A percentile compares a stretch with the other conserved stretches of the same genome.
Conservation (phyloP, 2,329 filamentous ascomycete species). For the Xylariales sp. region DNA sequence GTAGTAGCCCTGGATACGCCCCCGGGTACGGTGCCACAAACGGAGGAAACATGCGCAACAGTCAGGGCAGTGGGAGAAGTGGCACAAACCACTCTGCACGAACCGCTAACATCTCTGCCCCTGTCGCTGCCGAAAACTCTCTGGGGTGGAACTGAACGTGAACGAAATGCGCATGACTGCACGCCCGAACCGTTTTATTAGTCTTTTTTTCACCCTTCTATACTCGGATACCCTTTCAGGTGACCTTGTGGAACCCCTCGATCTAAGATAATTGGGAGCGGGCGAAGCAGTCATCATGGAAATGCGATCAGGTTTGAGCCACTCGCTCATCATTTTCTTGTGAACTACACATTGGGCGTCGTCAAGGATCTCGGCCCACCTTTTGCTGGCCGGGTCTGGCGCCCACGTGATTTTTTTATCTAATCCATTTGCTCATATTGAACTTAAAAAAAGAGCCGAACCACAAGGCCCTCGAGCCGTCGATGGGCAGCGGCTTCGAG, state of each 20-base stretch:
- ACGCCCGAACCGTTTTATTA: slow-evolving; percentile 48
- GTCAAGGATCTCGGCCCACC: slow-evolving; percentile 47
- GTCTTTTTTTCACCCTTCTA: slow-evolving; percentile 45
- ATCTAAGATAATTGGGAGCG: slow-evolving; percentile 37
- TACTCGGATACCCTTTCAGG: slow-evolving; percentile 60
- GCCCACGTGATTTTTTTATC: slow-evolving; percentile 48
- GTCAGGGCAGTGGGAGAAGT: slow-evolving; percentile 73
- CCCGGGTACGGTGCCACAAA: slow-evolving; percentile 62
- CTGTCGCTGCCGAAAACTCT: slow-evolving; percentile 93
- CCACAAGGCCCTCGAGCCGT: slow-evolving; percentile 39
- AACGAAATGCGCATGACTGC: slow-evolving; percentile 47
- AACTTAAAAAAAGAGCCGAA: slow-evolving; percentile 36
- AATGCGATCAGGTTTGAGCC: slow-evolving; percentile 47
- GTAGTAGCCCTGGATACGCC: slow-evolving; percentile 43
- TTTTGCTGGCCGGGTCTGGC: slow-evolving; percentile 52
- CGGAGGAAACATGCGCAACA: slow-evolving; percentile 59
- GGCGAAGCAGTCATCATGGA: slow-evolving; percentile 42
- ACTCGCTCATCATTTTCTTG: slow-evolving; percentile 49
- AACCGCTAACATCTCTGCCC: slow-evolving; percentile 81
- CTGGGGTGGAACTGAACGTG: slow-evolving; percentile 85
- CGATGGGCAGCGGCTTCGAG: slow-evolving; percentile 41
- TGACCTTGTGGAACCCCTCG: slow-evolving; percentile 44
- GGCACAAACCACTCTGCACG: slow-evolving; percentile 65
- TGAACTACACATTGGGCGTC: slow-evolving; percentile 49
- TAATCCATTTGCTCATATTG: slow-evolving; percentile 48